phyloP scores from a whole-genome alignment of 2,329 filamentous ascomycete species.

The Exophiala lecanii-corni region DNA sequence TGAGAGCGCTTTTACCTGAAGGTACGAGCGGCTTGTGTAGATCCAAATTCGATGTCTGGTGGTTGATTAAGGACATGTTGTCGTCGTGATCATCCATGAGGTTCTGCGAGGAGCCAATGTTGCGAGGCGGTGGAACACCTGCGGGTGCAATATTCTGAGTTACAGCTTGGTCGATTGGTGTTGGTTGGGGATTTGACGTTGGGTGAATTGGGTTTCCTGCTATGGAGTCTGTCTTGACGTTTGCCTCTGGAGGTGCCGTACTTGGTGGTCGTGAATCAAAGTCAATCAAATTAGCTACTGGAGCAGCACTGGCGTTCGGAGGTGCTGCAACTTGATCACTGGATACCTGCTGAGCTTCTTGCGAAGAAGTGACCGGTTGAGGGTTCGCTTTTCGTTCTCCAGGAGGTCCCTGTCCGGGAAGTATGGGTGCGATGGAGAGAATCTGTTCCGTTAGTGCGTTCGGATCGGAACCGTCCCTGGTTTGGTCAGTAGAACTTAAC shows the following conservation, averaged over 20 bases:
- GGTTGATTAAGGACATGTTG: constrained; percentile 11
- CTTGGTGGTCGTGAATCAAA: constrained; percentile 26
- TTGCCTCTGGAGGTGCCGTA: constrained; percentile 22
- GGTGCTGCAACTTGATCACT: not conserved
- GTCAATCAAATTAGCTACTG: constrained; percentile 28
- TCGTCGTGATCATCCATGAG: constrained; percentile 25
- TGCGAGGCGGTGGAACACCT: constrained; percentile 1
- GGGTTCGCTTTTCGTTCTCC: constrained; percentile 33
- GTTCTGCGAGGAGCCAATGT: constrained; percentile 3
- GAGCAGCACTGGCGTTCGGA: constrained; percentile 4
- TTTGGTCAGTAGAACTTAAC: not conserved
- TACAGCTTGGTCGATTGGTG: constrained; percentile 7
- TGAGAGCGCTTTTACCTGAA: constrained; percentile 26
- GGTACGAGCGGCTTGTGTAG: constrained; percentile 27
- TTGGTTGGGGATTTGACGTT: constrained; percentile 15
- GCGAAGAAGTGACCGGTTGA: not conserved
- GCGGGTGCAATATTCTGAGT: constrained; percentile 4
- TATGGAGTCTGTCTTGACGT: constrained; percentile 5
- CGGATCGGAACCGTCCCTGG: constrained; percentile 21
- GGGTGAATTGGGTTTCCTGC: constrained; percentile 9
- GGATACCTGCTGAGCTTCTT: not conserved
- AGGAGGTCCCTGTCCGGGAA: constrained; percentile 66
- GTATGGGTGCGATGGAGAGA: constrained; percentile 75
- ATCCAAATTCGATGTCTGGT: constrained; percentile 24
- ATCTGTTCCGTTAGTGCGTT: constrained; percentile 61